phyloP scores from a whole-genome alignment of 306 rosid species.

The Acacia confusa region DNA sequence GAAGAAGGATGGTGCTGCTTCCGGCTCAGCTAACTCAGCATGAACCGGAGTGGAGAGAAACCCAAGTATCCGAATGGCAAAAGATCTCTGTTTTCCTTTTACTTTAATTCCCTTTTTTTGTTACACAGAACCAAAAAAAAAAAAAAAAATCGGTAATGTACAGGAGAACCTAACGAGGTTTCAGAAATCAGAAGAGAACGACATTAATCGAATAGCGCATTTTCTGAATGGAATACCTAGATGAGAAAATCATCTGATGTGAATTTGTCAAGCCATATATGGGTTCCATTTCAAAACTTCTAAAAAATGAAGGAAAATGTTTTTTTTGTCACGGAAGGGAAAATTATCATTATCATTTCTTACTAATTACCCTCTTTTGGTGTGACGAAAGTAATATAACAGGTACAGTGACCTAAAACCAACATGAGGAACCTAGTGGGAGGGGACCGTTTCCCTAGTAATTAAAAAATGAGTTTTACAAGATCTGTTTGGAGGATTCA shows the following conservation, averaged over 20 bases:
- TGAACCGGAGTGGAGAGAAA: not conserved
- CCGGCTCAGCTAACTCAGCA: slow-evolving; percentile 2
- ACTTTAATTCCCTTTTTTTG: not conserved
- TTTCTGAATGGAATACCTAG: not conserved
- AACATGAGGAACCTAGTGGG: too few relatives aligned
- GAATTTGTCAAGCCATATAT: not conserved
- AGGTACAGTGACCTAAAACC: too few relatives aligned
- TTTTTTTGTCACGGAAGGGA: not conserved
- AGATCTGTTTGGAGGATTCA: too few relatives aligned
- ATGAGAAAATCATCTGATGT: not conserved
- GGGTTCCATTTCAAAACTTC: not conserved
- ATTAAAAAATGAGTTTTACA: too few relatives aligned
- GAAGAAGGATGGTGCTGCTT: slow-evolving; percentile 19
- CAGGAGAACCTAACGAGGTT: slow-evolving; percentile 37
- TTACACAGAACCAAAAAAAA: slow-evolving; percentile 20
- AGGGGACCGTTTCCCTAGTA: too few relatives aligned
- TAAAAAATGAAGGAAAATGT: not conserved
- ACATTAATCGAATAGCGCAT: not conserved
- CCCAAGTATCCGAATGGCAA: not conserved
- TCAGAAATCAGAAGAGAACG: not conserved
- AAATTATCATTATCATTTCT: not conserved
- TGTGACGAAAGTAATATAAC: not conserved
- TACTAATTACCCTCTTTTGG: not conserved
- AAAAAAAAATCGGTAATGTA: slow-evolving; percentile 52
- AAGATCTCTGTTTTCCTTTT: slow-evolving; percentile 13